phyloP scores from a whole-genome alignment of 495 filamentous ascomycete species.

The Neurospora cerealis region DNA sequence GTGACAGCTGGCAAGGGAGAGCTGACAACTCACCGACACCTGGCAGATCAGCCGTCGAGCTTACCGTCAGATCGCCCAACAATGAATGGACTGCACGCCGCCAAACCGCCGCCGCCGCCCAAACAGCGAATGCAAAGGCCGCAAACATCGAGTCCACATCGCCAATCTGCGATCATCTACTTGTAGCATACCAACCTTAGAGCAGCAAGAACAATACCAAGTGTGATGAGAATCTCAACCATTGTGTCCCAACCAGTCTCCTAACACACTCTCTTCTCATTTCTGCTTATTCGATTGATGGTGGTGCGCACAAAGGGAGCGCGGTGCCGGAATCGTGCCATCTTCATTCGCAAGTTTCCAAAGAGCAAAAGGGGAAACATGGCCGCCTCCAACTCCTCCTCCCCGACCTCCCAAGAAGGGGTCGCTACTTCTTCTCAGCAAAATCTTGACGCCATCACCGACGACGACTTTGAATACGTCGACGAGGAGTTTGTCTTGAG shows the following conservation, averaged over 20 bases:
- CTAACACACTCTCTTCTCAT: neutral
- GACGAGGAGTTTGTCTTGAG: conserved; percentile 13
- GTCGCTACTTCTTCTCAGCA: neutral
- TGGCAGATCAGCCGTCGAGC: neutral
- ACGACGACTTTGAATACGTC: conserved; percentile 6
- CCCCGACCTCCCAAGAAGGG: neutral
- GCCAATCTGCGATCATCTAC: neutral
- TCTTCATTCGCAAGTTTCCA: conserved; percentile 2
- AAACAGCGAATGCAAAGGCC: neutral
- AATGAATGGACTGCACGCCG: neutral
- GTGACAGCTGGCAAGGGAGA: neutral
- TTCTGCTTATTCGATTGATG: neutral
- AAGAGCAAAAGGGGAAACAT: neutral
- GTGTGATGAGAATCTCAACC: neutral
- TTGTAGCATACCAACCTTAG: neutral
- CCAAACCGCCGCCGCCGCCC: neutral
- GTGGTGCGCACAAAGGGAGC: conserved; percentile 7
- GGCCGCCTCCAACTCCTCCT: neutral
- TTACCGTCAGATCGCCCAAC: no score
- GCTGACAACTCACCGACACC: neutral
- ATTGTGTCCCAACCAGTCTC: neutral
- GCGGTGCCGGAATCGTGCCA: conserved; percentile 4
- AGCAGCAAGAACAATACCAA: conserved; percentile 1
- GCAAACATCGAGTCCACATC: neutral
- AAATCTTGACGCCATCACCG: neutral